Evolutionary conservation across 2,329 filamentous ascomycete species (phyloP).

Genomic region (Fusarium dlaminii): DNA sequence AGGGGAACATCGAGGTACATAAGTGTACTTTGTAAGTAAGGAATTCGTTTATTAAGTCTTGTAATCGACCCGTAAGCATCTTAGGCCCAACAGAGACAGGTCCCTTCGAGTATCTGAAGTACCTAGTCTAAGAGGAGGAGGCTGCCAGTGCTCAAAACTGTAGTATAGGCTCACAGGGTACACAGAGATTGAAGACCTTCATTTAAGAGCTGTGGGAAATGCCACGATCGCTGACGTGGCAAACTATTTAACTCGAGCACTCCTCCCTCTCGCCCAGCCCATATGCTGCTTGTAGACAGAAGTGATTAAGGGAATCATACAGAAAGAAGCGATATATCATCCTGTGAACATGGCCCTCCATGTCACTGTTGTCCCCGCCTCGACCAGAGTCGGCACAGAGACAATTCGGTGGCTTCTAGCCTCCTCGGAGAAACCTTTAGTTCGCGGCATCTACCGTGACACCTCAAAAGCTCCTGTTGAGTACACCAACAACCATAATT

Average conservation of each 20-base stretch:
- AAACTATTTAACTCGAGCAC: not conserved
- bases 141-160: not conserved
- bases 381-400: slow-evolving; percentile 43
- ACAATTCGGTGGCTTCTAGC: slow-evolving; percentile 42
- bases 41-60: too few relatives aligned
- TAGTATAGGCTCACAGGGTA: not conserved
- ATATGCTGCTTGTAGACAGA: not conserved
- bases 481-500: slow-evolving; percentile 40
- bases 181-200: not conserved
- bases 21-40: too few relatives aligned
- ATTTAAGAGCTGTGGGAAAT: too few relatives aligned
- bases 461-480: slow-evolving; percentile 40
- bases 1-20: too few relatives aligned
- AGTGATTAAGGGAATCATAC: not conserved
- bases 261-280: not conserved
- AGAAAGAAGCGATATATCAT: not conserved
- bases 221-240: too few relatives aligned
- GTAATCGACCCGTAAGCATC: not conserved
- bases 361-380: slow-evolving; percentile 46
- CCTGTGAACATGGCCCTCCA: slow-evolving; percentile 36
- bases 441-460: slow-evolving; percentile 46
- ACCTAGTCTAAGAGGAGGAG: not conserved
- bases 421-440: slow-evolving; percentile 18
- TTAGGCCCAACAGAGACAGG: not conserved
- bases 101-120: not conserved